These are phyloP conservation scores for Vaccinium macrocarpon DNA, from an alignment of 148 eudicot genomes.

Conservation along the genomic window DNA sequence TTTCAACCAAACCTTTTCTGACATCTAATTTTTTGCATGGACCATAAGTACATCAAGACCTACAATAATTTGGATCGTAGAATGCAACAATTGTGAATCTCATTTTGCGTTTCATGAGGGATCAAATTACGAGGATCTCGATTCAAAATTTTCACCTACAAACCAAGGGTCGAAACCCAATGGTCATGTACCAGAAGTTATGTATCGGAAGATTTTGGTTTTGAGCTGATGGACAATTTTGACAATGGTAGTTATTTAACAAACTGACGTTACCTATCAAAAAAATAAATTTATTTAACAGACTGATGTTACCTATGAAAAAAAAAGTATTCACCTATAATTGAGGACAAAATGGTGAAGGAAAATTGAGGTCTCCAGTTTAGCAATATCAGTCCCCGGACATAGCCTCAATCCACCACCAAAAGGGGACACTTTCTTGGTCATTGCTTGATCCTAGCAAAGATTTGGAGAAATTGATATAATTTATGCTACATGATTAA, in stretches of 20 bases:
- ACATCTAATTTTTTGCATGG: background rate
- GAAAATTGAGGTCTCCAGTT: constrained; percentile 39
- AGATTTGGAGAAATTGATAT: background rate
- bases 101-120: no score
- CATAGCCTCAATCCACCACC: constrained; percentile 54
- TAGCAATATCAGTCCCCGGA: constrained; percentile 49
- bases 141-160: background rate
- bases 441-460: constrained; percentile 33
- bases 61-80: background rate
- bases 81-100: background rate
- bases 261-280: no score
- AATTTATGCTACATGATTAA: background rate
- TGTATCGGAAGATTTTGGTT: background rate
- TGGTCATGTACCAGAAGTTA: background rate
- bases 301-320: no score
- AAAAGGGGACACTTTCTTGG: constrained; percentile 37
- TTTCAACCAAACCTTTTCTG: background rate
- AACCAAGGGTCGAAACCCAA: background rate
- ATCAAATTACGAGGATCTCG: background rate
- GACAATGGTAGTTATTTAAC: no score
- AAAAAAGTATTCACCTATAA: constrained; percentile 23
- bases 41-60: background rate
- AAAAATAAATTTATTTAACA: no score
- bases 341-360: constrained; percentile 50
- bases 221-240: background rate